Base-by-base conservation (phyloP, 1,284 basidiomycete species). In the Rhodotorula sp. region DNA sequence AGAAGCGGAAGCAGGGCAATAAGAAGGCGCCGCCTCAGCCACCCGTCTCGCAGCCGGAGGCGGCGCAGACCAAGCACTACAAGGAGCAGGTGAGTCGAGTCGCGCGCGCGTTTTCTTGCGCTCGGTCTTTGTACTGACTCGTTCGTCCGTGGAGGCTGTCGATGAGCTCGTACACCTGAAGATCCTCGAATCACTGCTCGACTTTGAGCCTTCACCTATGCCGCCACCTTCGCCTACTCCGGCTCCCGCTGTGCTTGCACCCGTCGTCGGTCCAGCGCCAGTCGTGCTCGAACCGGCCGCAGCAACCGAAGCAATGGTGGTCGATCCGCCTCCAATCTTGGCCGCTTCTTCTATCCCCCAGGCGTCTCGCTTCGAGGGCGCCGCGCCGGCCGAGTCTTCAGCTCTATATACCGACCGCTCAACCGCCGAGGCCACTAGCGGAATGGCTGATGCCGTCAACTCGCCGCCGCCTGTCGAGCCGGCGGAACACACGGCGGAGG, bases 111-210 rank as follows among this genome's bases (percentile, higher is more conserved):
- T 20, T 20, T 2, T 22, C 19, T 34, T 49, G 13, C 15, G 24
- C n/a, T 6, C 22, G 5, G 2, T 24, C 53, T 59, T 27, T 11
- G 44, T 10, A 1, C 30, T 19, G 0, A 46, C 22, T 0, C 39
- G 11, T 15, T 1, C 49, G 29, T 19, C 13, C 34, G 89, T 91
- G 77, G 91, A 94, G 81, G 90, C 90, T 20, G 91, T 93, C 6
- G 91, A 92, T 77, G 92, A 94, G 80, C 83, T 94, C 29, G 80
- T 94, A 57, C 91, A 93, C 79, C 83, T 94, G 64, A 93, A 94
- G 78, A 83, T 94, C 34, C 87, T 92, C 75, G 90, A 92, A 78
- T 88, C 89, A 11, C 83, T 94, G 60, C 86, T 89, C 8, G 87
- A 85, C 57, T 84, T 85, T 19, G 52, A 59, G 86, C 90, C 76